Base-by-base conservation (phyloP, 352 stramenopile genomes). In the Globisporangium splendens region DNA sequence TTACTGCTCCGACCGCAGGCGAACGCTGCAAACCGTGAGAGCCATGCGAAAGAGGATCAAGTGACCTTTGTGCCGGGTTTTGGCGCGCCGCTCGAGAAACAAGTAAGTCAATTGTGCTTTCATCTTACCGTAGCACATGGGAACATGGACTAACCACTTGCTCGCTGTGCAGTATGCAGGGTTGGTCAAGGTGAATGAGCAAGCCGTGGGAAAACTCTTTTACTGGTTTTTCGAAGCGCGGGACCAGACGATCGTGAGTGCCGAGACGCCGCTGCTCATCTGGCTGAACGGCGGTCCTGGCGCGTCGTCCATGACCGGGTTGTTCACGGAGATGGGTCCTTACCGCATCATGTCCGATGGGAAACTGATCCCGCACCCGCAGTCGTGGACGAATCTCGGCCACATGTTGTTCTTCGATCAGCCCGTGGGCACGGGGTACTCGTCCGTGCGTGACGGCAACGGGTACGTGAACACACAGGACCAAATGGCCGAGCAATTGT, bases 401-500 rank as follows among this genome's bases (percentile, higher is more conserved):
- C 84, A 94, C 70, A 88, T 94, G 83, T 65, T 94, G 8, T 92
- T 92, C 66, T 80, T 92, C 56, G 85, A 94, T 61, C 85, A 94
- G 52, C 85, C 85, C 2, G 82, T 92, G 3, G 85, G 85, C 17
- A 91, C 85, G 13, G 85, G 85, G 8, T 92, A 93, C 65, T 86
- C 81, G 39, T 79, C 67, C 8, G 85, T 91, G 50, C 73, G 78
- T 13, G 79, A 91, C 48, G 79, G 89, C 18, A 69, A 72, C 21
- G 85, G 82, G 1, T 87, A 91, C 63, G 85, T 89, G 24, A 75
- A 73, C 55, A 81, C 72, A 11, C 80, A 94, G 56, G 70, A 88
- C 7, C 68, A 90, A 52, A 70, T 89, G 46, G 79, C 80, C 4
- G 61, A 79, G 31, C 91, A 98, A 55, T 91, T 99, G 61, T 96